Percentiles rank a stretch among this genome's conserved stretches.
Conservation (phyloP, 2,329 filamentous ascomycete species). For the Aplosporella prunicola region DNA sequence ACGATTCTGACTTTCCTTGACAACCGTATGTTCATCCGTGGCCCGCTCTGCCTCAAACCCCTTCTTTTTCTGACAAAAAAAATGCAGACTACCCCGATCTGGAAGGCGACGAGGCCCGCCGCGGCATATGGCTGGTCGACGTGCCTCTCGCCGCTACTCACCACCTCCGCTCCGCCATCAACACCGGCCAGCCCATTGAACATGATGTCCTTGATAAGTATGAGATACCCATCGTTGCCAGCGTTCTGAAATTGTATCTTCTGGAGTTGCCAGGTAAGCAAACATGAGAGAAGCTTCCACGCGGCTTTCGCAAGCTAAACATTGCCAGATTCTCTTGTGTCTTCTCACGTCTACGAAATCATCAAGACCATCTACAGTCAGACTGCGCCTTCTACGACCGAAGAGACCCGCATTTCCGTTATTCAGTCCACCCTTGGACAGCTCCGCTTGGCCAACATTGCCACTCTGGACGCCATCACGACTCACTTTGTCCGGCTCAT, state of each 20-base stretch:
- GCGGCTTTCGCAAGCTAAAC: constrained; percentile 1
- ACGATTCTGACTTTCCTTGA: constrained; percentile 91
- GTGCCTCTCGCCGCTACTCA: constrained; percentile 80
- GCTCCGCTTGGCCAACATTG: constrained; percentile 91
- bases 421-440: constrained; percentile 94
- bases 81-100: constrained; percentile 85
- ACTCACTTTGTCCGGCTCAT: constrained; percentile 97
- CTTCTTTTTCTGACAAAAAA: neutral
- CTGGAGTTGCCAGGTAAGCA: constrained; percentile 80
- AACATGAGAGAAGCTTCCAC: neutral
- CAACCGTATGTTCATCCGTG: constrained; percentile 46
- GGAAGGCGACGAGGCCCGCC: constrained; percentile 86
- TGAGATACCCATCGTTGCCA: constrained; percentile 89
- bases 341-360: constrained; percentile 97
- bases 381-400: constrained; percentile 56
- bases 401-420: constrained; percentile 74
- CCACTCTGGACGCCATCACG: constrained; percentile 94
- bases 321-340: constrained; percentile 80
- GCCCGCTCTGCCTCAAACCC: neutral
- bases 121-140: constrained; percentile 89
- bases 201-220: constrained; percentile 73
- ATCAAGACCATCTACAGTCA: constrained; percentile 93
- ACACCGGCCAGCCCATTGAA: constrained; percentile 73
- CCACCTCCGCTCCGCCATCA: constrained; percentile 70
- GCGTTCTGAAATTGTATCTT: constrained; percentile 85